Evolutionary conservation across 148 eudicot species (phyloP).

Genomic region (Gaultheria prostrata): DNA sequence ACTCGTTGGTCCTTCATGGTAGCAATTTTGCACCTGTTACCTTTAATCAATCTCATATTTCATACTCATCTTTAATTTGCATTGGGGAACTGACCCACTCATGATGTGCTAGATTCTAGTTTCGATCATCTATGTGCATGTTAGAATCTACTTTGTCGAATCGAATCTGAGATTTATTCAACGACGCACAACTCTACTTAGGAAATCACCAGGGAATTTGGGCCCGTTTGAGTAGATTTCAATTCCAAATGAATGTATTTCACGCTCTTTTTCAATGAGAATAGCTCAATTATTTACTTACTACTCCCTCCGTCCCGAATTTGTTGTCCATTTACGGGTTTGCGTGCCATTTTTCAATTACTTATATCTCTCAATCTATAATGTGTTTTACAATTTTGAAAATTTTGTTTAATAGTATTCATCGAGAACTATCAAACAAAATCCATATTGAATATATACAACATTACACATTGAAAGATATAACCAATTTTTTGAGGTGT

Average conservation of each 20-base stretch:
- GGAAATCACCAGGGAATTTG: background rate
- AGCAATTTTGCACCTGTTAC: background rate
- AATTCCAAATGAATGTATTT: background rate
- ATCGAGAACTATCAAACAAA: no score
- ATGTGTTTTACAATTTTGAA: no score
- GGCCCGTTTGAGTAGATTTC: no score
- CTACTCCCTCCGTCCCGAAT: no score
- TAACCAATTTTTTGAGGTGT: no score
- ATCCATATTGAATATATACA: no score
- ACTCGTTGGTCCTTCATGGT: conserved; percentile 89
- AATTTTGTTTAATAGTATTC: no score
- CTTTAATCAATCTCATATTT: background rate
- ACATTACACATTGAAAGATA: no score
- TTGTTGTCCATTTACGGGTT: no score
- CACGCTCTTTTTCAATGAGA: background rate
- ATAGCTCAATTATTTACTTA: background rate
- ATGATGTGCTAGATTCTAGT: background rate
- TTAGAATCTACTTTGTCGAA: background rate
- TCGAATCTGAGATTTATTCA: background rate
- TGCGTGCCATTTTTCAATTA: no score
- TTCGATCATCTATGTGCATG: conserved; percentile 1
- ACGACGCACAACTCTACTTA: background rate
- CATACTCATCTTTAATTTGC: background rate
- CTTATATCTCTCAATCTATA: no score
- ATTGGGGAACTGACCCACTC: background rate